A percentile compares a stretch with the other conserved stretches of the same genome.
These are phyloP conservation scores for Ramichloridium luteum DNA, from an alignment of 2,329 filamentous ascomycete species.

Conservation along the genomic window DNA sequence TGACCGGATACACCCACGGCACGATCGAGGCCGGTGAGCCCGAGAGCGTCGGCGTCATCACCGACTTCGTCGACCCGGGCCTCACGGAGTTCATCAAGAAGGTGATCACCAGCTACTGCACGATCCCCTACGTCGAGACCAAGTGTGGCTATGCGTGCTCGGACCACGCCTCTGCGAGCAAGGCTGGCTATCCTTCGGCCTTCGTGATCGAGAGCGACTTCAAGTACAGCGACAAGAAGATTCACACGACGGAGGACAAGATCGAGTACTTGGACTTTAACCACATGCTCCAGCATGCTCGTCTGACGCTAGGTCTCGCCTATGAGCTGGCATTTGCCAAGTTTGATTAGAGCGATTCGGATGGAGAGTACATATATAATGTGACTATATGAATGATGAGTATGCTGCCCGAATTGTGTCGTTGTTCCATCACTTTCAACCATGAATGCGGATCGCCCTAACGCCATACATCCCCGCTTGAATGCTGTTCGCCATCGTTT, in stretches of 20 bases:
- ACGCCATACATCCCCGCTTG: no score
- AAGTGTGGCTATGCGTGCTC: slow-evolving; percentile 81
- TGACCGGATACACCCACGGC: slow-evolving; percentile 80
- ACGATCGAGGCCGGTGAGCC: slow-evolving; percentile 70
- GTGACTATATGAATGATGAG: background rate
- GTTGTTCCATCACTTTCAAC: no score
- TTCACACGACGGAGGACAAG: slow-evolving; percentile 57
- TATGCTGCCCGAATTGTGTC: no score
- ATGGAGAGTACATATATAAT: background rate
- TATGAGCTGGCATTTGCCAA: slow-evolving; percentile 74
- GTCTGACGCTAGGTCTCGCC: slow-evolving; percentile 68
- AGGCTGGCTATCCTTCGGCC: slow-evolving; percentile 61
- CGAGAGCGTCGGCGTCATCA: slow-evolving; percentile 85
- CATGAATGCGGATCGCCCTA: no score
- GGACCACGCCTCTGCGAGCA: slow-evolving; percentile 60
- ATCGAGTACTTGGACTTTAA: slow-evolving; percentile 67
- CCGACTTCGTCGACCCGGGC: slow-evolving; percentile 72
- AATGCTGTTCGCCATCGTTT: no score
- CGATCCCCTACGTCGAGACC: slow-evolving; percentile 74
- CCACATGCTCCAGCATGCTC: slow-evolving; percentile 85
- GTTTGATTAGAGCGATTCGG: slow-evolving; percentile 43
- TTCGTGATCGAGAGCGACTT: slow-evolving; percentile 68
- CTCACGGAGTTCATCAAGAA: slow-evolving; percentile 86
- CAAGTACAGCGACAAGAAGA: slow-evolving; percentile 50
- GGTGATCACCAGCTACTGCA: slow-evolving; percentile 76